Evolutionary conservation across 345 rosid species (phyloP).

Genomic region (Rhodamnia argentea): DNA sequence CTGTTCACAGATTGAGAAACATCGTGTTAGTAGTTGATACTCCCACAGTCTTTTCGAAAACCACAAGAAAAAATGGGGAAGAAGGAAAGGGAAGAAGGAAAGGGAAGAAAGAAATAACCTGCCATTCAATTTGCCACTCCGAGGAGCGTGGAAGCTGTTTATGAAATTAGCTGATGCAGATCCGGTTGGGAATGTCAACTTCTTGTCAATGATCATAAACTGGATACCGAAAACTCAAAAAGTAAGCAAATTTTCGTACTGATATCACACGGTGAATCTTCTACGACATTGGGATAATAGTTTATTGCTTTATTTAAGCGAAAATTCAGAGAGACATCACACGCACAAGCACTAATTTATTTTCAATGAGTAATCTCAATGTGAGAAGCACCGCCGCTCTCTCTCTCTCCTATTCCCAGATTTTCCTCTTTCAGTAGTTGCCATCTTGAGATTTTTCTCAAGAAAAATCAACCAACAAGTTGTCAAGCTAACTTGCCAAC

Average conservation of each 20-base stretch:
- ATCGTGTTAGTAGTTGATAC: background rate
- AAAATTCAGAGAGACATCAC: background rate
- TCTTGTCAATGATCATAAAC: background rate
- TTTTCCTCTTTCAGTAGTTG: background rate
- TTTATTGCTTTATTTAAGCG: background rate
- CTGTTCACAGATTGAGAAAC: background rate
- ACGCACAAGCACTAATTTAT: background rate
- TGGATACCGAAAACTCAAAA: background rate
- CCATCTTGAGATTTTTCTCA: background rate
- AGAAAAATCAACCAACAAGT: background rate
- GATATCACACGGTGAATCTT: background rate
- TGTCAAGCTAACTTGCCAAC: background rate
- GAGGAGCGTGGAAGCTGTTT: background rate
- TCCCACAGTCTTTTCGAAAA: background rate
- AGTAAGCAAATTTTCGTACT: background rate
- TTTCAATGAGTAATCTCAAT: background rate
- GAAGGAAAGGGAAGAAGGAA: background rate
- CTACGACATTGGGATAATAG: background rate
- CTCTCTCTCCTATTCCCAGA: background rate
- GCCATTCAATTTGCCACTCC: background rate
- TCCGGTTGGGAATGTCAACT: background rate
- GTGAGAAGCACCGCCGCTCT: background rate
- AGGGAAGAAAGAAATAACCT: background rate
- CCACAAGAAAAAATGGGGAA: background rate
- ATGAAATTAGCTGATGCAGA: background rate